A percentile compares a stretch with the other conserved stretches of the same genome.
Evolutionary conservation across 176 grass and related monocot species (phyloP).

Genomic region (Bonia amplexicaulis): DNA sequence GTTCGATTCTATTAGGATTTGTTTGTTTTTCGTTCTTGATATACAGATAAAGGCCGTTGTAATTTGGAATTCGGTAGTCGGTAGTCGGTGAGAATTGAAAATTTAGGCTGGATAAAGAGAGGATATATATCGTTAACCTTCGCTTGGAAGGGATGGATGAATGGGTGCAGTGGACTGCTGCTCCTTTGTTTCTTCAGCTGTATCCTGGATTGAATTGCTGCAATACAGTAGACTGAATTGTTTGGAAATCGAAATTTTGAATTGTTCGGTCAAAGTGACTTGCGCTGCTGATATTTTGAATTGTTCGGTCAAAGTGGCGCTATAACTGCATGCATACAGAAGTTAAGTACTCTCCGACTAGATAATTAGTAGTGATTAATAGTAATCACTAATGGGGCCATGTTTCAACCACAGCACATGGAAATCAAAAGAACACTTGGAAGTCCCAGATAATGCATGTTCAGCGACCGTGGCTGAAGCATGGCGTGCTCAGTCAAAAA

Average conservation of each 20-base stretch:
- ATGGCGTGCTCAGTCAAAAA: no score
- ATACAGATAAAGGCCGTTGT: conserved; percentile 10
- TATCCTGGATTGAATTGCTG: background rate
- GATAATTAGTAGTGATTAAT: no score
- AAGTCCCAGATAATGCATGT: no score
- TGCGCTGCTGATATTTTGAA: background rate
- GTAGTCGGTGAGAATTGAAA: conserved; percentile 1
- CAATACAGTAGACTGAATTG: background rate
- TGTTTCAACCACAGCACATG: no score
- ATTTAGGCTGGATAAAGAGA: conserved; percentile 14
- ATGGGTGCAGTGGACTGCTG: background rate
- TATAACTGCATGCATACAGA: no score
- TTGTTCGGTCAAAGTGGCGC: background rate
- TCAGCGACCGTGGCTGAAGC: no score
- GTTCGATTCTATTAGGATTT: conserved; percentile 23
- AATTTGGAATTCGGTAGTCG: background rate
- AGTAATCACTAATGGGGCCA: no score
- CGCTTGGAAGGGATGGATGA: background rate
- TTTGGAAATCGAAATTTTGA: background rate
- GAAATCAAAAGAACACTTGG: no score
- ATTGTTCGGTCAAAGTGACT: background rate
- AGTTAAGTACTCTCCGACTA: no score
- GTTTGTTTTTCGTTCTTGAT: conserved; percentile 34
- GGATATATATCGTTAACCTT: background rate
- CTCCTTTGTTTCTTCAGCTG: background rate